Conservation (phyloP, 2,329 filamentous ascomycete genomes). For the Pseudogymnoascus sp. region DNA sequence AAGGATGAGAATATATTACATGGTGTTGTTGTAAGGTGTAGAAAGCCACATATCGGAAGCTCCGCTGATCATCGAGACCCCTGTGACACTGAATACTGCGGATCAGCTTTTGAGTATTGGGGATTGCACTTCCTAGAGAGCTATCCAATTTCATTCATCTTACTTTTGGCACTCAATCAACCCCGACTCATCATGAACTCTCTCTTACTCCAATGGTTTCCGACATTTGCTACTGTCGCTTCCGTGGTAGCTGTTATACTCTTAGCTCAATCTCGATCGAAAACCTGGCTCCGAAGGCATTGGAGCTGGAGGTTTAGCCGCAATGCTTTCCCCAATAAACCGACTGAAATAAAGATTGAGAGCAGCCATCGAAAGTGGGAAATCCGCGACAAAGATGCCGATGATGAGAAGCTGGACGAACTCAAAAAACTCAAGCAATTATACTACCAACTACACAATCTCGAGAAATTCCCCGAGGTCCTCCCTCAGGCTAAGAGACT, state of each 20-base stretch:
- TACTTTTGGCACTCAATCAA: conserved; percentile 1
- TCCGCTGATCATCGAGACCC: neutral
- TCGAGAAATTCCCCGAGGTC: conserved; percentile 30
- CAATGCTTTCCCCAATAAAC: neutral
- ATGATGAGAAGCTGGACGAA: conserved; percentile 13
- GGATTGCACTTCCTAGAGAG: neutral
- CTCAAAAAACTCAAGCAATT: conserved; percentile 27
- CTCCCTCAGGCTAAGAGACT: conserved; percentile 27
- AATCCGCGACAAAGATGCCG: conserved; percentile 8
- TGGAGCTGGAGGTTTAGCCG: neutral
- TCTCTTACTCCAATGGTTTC: conserved; percentile 13
- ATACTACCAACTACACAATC: conserved; percentile 34
- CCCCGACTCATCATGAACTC: conserved; percentile 11
- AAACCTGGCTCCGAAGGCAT: conserved; percentile 9
- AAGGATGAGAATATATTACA: neutral
- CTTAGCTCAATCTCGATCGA: conserved; percentile 10
- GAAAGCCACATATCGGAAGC: neutral
- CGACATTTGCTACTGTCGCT: conserved; percentile 10
- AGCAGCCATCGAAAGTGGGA: conserved; percentile 9
- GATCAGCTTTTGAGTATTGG: neutral
- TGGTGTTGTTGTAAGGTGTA: neutral
- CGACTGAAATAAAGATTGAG: conserved; percentile 3
- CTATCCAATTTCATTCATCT: neutral
- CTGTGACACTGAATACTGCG: conserved; percentile 1
- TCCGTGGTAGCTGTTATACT: conserved; percentile 2